Conservation (phyloP, 2,329 filamentous ascomycete genomes). For the Verticillium dahliae region DNA sequence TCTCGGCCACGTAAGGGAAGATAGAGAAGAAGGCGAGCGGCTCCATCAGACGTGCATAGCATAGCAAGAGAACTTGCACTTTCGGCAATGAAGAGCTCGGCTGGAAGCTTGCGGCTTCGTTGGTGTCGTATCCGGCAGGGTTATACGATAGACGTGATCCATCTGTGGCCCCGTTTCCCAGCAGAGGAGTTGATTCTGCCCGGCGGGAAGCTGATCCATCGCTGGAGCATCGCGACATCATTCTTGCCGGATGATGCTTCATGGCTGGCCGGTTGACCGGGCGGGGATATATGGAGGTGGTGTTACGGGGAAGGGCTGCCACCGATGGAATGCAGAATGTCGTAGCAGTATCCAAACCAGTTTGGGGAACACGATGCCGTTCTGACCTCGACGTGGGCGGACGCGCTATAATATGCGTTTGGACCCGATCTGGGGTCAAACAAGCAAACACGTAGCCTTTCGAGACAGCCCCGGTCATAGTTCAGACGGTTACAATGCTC, state of each 20-base stretch:
- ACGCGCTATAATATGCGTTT: background rate
- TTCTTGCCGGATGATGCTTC: background rate
- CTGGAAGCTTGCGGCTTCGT: background rate
- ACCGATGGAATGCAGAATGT: background rate
- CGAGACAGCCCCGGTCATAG: background rate
- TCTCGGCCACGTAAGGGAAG: constrained; percentile 73
- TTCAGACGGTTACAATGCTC: background rate
- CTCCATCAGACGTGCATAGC: constrained; percentile 66
- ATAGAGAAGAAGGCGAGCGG: constrained; percentile 80
- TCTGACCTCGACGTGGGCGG: background rate
- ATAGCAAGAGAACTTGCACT: constrained; percentile 64
- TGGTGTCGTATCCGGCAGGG: background rate
- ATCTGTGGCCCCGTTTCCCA: background rate
- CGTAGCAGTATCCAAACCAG: background rate
- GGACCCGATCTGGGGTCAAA: background rate
- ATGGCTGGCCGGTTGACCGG: background rate
- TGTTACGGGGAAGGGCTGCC: background rate
- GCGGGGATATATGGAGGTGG: background rate
- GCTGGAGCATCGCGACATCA: background rate
- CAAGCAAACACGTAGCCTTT: background rate
- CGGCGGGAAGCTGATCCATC: background rate
- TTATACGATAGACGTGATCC: background rate
- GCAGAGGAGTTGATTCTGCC: background rate
- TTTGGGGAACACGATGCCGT: background rate
- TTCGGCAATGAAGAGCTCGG: constrained; percentile 22